Conservation (phyloP, 176 grass and related monocot species). For the Aegilops sharonensis region DNA sequence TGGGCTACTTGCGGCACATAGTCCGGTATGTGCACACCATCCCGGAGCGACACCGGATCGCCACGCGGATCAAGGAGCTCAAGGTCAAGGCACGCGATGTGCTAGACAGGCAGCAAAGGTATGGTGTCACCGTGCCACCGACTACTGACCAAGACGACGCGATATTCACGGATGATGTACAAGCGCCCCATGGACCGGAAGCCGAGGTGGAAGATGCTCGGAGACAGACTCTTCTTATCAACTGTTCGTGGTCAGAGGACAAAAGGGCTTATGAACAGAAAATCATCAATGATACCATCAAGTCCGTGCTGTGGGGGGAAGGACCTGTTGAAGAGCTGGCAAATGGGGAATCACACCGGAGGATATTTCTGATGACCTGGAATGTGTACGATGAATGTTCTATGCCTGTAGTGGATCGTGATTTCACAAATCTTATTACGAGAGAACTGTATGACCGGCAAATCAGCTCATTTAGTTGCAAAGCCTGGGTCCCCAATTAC, state of each 20-base stretch:
- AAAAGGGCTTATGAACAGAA: too few relatives aligned
- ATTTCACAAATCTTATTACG: not conserved
- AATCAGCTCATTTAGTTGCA: not conserved
- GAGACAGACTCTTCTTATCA: too few relatives aligned
- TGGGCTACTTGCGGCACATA: not conserved
- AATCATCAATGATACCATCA: too few relatives aligned
- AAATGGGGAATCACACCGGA: too few relatives aligned
- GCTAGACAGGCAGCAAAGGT: not conserved
- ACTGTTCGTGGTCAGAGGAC: too few relatives aligned
- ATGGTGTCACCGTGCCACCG: not conserved
- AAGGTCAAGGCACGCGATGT: not conserved
- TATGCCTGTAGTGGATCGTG: too few relatives aligned
- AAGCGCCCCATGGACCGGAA: rapidly evolving
- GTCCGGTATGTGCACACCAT: not conserved
- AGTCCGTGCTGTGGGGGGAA: too few relatives aligned
- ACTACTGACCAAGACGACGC: not conserved
- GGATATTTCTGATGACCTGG: too few relatives aligned
- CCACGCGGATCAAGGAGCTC: not conserved
- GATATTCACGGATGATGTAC: not conserved
- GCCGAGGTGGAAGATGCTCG: not conserved
- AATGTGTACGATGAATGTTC: too few relatives aligned
- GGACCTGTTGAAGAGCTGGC: too few relatives aligned
- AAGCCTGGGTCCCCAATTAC: not conserved
- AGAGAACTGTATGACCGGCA: rapidly evolving
- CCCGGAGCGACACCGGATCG: not conserved